These are phyloP conservation scores for Sporothrix curviconia DNA, from an alignment of 2,329 filamentous ascomycete species.

Conservation along the genomic window DNA sequence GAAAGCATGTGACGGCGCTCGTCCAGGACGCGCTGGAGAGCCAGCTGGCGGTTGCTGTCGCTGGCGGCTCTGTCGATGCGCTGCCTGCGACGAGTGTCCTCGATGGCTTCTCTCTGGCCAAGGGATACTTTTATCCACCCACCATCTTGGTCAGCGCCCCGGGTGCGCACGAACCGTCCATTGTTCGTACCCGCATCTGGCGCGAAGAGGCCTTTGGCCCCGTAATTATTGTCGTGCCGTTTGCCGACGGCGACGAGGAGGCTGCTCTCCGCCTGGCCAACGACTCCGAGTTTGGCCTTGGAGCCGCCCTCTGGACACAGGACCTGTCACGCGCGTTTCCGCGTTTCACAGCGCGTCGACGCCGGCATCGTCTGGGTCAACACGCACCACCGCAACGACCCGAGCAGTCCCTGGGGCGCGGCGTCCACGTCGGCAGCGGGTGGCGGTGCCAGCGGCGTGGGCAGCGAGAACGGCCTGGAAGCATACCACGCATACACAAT, in stretches of 20 bases:
- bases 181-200: constrained; percentile 67
- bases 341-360: constrained; percentile 63
- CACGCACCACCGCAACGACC: constrained; percentile 66
- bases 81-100: constrained; percentile 41
- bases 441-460: constrained; percentile 58
- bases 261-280: constrained; percentile 67
- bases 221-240: constrained; percentile 67
- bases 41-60: constrained; percentile 30
- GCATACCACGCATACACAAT: constrained; percentile 54
- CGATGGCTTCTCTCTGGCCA: constrained; percentile 45
- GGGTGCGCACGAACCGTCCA: constrained; percentile 41
- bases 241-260: constrained; percentile 67
- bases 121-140: constrained; percentile 70
- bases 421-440: constrained; percentile 43
- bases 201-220: constrained; percentile 79
- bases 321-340: constrained; percentile 67
- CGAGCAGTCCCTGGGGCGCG: constrained; percentile 65
- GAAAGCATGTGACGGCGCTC: constrained; percentile 61
- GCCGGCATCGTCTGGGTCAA: constrained; percentile 56
- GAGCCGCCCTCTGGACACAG: constrained; percentile 69
- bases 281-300: constrained; percentile 68
- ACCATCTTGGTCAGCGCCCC: constrained; percentile 57
- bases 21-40: constrained; percentile 55
- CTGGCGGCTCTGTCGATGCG: constrained; percentile 46
- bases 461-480: constrained; percentile 66